phyloP scores from a whole-genome alignment of 805 yeast species.

The Candida fluviatilis region DNA sequence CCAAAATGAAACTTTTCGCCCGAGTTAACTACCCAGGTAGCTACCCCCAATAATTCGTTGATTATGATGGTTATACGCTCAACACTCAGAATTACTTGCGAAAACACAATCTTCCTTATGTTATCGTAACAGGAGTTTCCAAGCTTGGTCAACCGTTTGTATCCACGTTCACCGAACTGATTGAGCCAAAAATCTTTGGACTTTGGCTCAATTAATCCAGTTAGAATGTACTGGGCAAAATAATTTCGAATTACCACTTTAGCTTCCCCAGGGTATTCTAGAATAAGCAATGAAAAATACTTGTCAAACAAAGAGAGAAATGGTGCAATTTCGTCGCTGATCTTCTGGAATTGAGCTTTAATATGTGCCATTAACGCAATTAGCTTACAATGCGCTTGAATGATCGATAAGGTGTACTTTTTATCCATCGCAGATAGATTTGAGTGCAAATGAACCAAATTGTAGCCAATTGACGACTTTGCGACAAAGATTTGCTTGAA shows the following conservation, averaged over 20 bases:
- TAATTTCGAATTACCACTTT: slow-evolving; percentile 14
- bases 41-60: slow-evolving; percentile 36
- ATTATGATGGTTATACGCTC: slow-evolving; percentile 52
- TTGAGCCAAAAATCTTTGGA: slow-evolving; percentile 59
- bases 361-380: slow-evolving; percentile 22
- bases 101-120: slow-evolving; percentile 43
- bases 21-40: slow-evolving; percentile 30
- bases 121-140: slow-evolving; percentile 51
- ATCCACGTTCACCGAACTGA: slow-evolving; percentile 64
- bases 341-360: slow-evolving; percentile 14
- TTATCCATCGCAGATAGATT: slow-evolving; percentile 8
- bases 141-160: slow-evolving; percentile 48
- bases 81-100: slow-evolving; percentile 49
- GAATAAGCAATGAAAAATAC: slow-evolving; percentile 13
- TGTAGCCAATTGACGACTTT: slow-evolving; percentile 6
- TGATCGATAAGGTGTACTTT: slow-evolving; percentile 16
- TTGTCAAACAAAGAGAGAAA: slow-evolving; percentile 27
- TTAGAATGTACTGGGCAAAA: slow-evolving; percentile 45
- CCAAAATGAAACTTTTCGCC: slow-evolving; percentile 10
- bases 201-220: slow-evolving; percentile 49
- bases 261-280: slow-evolving; percentile 9
- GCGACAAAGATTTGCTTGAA: slow-evolving; percentile 25
- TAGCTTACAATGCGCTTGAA: slow-evolving; percentile 22
- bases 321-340: slow-evolving; percentile 19
- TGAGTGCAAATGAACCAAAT: slow-evolving; percentile 14